A percentile compares a stretch with the other conserved stretches of the same genome.
Conservation (phyloP, 2,329 filamentous ascomycete genomes). For the Didymella arachidicola region DNA sequence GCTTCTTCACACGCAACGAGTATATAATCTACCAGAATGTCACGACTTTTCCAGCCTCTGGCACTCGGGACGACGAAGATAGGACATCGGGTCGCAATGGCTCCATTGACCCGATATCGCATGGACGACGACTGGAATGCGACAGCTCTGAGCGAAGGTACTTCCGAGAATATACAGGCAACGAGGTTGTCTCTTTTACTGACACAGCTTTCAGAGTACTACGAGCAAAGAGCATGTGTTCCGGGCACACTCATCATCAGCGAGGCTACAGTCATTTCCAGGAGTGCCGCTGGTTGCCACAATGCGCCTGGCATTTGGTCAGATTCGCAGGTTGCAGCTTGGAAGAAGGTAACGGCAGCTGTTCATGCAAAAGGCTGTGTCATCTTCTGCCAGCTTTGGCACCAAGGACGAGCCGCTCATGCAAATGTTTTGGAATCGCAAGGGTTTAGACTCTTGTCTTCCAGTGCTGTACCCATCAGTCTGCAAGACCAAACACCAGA, state of each 20-base stretch:
- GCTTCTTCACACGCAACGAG: neutral
- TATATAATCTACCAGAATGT: neutral
- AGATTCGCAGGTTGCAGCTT: constrained; percentile 55
- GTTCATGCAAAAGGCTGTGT: constrained; percentile 66
- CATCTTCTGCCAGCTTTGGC: constrained; percentile 68
- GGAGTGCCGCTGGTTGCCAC: constrained; percentile 54
- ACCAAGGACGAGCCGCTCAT: constrained; percentile 62
- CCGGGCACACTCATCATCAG: constrained; percentile 65
- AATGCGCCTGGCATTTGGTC: constrained; percentile 65
- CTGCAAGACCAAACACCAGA: constrained; percentile 36
- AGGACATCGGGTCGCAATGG: constrained; percentile 45
- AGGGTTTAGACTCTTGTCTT: constrained; percentile 35
- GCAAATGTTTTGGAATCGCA: constrained; percentile 41
- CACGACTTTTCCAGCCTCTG: constrained; percentile 46
- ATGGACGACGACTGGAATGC: constrained; percentile 56
- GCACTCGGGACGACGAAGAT: constrained; percentile 39
- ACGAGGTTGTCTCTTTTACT: neutral
- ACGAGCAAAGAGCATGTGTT: constrained; percentile 59
- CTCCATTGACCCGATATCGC: constrained; percentile 50
- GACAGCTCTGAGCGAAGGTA: constrained; percentile 20
- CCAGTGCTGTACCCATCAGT: constrained; percentile 45
- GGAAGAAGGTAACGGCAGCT: constrained; percentile 65
- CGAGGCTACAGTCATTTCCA: constrained; percentile 62
- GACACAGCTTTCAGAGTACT: constrained; percentile 51
- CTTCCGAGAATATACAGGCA: neutral